Evolutionary conservation across 2,329 filamentous ascomycete species (phyloP).

Genomic region (Diaporthe citriasiana): DNA sequence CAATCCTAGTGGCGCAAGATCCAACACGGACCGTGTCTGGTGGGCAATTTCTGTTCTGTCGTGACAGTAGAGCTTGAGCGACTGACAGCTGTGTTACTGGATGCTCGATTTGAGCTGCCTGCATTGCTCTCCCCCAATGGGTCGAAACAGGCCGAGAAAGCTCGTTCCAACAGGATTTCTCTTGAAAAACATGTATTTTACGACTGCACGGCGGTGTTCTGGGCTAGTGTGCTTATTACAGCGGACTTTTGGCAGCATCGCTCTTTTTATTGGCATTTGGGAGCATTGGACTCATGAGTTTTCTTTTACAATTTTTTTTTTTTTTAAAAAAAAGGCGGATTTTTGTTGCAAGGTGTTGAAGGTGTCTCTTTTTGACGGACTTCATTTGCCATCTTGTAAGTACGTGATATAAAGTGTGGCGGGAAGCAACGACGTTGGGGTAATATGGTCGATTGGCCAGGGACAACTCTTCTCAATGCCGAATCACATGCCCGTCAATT

Average conservation of each 20-base stretch:
- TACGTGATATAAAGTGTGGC: not conserved
- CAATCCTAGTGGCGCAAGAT: constrained; percentile 23
- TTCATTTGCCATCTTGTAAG: not conserved
- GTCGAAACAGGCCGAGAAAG: not conserved
- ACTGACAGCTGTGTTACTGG: not conserved
- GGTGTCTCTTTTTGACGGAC: not conserved
- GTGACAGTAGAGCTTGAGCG: not conserved
- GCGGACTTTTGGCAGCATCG: not conserved
- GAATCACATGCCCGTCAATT: not conserved
- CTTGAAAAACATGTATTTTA: not conserved
- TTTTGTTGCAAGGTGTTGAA: constrained; percentile 21
- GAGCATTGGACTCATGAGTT: not conserved
- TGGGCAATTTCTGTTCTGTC: not conserved
- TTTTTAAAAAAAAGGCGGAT: not conserved
- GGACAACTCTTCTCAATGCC: not conserved
- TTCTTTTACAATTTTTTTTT: too few species aligned
- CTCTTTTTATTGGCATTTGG: not conserved
- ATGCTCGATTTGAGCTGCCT: not conserved
- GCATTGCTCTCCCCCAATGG: too few species aligned
- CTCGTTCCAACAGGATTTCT: not conserved
- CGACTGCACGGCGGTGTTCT: not conserved
- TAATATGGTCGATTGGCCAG: not conserved
- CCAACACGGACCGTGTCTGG: not conserved
- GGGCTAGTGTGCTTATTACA: not conserved
- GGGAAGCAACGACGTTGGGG: not conserved